phyloP scores from a whole-genome alignment of 768 basidiomycete species.

The Suillus occidentalis region DNA sequence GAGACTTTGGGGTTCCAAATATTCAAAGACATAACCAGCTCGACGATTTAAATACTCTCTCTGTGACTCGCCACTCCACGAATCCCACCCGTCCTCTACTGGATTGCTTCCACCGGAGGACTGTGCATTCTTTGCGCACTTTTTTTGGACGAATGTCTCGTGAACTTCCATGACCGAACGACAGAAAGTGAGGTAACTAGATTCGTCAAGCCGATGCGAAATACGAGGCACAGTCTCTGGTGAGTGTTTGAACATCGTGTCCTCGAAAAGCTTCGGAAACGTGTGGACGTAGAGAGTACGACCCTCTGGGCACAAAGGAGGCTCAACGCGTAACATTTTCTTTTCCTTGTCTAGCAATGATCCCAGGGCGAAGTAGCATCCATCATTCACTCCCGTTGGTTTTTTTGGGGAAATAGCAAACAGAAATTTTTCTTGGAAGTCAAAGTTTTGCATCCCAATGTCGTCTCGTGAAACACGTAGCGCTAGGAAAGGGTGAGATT shows the following conservation, averaged over 20 bases:
- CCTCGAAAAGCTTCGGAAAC: constrained; percentile 2
- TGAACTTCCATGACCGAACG: constrained; percentile 2
- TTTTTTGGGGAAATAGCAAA: neutral
- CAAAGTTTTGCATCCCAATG: neutral
- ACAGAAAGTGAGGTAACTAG: constrained; percentile 3
- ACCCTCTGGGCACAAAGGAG: neutral
- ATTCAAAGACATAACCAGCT: constrained; percentile 5
- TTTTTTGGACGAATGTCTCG: neutral
- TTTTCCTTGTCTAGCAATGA: neutral
- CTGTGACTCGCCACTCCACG: constrained; percentile 5
- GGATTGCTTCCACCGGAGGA: neutral
- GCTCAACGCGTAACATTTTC: neutral
- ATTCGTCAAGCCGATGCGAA: neutral
- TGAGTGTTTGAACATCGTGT: neutral
- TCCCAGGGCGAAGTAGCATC: constrained; percentile 3
- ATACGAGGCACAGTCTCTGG: neutral
- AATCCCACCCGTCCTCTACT: neutral
- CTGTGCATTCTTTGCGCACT: neutral
- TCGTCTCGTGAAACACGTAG: neutral
- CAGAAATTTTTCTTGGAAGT: neutral
- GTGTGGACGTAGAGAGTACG: constrained; percentile 5
- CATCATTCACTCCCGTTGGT: neutral
- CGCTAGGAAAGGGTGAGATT: constrained; percentile 4
- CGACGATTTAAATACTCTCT: neutral
- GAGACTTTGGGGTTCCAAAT: constrained; percentile 2